Conservation (phyloP, 495 filamentous ascomycete species). For the Penicillium herquei region DNA sequence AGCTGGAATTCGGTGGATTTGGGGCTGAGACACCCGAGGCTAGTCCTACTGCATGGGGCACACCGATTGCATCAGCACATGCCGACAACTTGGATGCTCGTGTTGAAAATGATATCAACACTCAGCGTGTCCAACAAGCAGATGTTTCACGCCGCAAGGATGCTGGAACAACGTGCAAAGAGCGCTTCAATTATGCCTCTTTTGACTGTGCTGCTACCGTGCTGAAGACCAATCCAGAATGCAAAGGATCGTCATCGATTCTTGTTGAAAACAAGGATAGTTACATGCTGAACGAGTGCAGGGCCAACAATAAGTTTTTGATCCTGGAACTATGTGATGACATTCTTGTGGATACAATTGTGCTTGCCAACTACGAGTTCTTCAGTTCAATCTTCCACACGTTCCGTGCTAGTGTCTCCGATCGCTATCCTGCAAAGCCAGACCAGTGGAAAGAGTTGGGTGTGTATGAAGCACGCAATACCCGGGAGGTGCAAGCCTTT, state of each 20-base stretch:
- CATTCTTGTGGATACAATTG: conserved; percentile 92
- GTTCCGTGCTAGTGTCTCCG: conserved; percentile 86
- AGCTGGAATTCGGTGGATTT: conserved; percentile 80
- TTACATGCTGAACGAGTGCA: conserved; percentile 95
- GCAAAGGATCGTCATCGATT: conserved; percentile 81
- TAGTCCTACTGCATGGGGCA: conserved; percentile 37
- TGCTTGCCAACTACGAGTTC: conserved; percentile 97
- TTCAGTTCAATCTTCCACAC: conserved; percentile 94
- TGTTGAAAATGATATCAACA: conserved; percentile 22
- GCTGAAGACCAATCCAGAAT: conserved; percentile 81
- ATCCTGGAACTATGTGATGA: conserved; percentile 90
- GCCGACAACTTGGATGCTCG: conserved; percentile 20
- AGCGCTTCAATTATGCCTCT: conserved; percentile 94
- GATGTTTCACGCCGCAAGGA: conserved; percentile 70
- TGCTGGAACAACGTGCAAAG: conserved; percentile 91
- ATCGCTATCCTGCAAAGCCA: conserved; percentile 86
- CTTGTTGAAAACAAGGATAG: conserved; percentile 96
- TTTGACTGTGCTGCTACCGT: conserved; percentile 95
- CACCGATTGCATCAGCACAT: conserved; percentile 33
- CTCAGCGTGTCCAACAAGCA: conserved; percentile 35
- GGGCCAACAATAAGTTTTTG: conserved; percentile 84
- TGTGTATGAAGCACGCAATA: conserved; percentile 85
- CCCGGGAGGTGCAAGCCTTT: conserved; percentile 91
- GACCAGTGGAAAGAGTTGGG: conserved; percentile 92
- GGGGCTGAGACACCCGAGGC: conserved; percentile 43